Base-by-base conservation (phyloP, 2,329 filamentous ascomycete genomes). In the Biscogniauxia marginata region DNA sequence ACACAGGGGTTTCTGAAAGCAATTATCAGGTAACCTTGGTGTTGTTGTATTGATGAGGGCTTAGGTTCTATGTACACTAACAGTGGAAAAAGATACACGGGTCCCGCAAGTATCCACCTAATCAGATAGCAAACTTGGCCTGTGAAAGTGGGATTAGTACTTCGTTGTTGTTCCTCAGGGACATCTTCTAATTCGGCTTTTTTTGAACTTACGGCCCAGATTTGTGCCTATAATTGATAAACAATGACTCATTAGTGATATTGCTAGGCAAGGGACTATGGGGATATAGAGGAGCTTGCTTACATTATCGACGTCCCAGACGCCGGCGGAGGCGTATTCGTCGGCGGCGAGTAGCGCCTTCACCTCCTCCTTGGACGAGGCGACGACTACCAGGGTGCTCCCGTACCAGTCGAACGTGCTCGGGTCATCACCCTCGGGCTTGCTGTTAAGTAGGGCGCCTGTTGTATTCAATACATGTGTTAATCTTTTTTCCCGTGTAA, bases 301-400 rank as follows among this genome's bases (percentile, higher is more conserved):
- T 59, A 84, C 84, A 65, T 89, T 89, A 34, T 86, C 82, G 56
- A 89, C 69, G 77, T 96, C 90, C 92, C 92, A 96, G 7, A 96
- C 91, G 0, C 86, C 90, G 46, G 74, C 79, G 58, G 75, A 80
- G 8, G 80, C 78, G 74, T 96, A 96, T 8, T 92, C 77, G 75
- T 96, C 92, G 49, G 83, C 79, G 71, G 82, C 83, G 48, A 96
- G 71, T 51, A 82, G 68, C 64, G 88, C 81, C 44, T 87, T 70
- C 2, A 90, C 84, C 70, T 91, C 88, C 61, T 92, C 88, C 65
- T 82, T 84, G 7, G 81, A 86, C 59, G 84, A 81, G 7, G 89
- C 91, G 24, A 83, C 72, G 43, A 84, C 77, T 23, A 96, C 78
- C 67, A 95, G 75, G 18, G 86, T 84, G 70, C 87, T 91, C 45